A percentile compares a stretch with the other conserved stretches of the same genome.
phyloP scores from a whole-genome alignment of 305 asterid species.

The Andrographis paniculata region DNA sequence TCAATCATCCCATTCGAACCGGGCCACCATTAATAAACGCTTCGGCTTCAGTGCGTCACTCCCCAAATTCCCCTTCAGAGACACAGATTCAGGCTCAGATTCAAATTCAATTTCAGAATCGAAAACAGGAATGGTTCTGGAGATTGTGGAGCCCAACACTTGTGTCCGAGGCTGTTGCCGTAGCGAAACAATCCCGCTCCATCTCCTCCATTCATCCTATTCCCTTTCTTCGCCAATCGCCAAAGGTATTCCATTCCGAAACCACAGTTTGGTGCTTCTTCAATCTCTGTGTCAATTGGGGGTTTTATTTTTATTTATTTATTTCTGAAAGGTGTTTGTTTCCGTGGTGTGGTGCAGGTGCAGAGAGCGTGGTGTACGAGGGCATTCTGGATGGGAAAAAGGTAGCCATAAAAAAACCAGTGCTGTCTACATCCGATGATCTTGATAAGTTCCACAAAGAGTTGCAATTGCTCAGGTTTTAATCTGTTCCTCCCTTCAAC shows the following conservation, averaged over 20 bases:
- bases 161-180: slow-evolving; percentile 90
- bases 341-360: slow-evolving; percentile 50
- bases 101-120: slow-evolving; percentile 3
- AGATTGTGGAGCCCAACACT: slow-evolving; percentile 57
- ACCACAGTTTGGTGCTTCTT: not conserved
- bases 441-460: slow-evolving; percentile 74
- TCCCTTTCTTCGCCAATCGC: slow-evolving; percentile 71
- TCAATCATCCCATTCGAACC: too few relatives aligned
- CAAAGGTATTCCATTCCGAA: slow-evolving; percentile 32
- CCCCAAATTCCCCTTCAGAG: too few relatives aligned
- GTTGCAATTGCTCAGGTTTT: slow-evolving; percentile 69
- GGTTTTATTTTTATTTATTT: not conserved
- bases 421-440: slow-evolving; percentile 69
- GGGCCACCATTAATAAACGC: too few relatives aligned
- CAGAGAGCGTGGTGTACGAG: slow-evolving; percentile 85
- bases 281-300: slow-evolving; percentile 12
- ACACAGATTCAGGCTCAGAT: too few relatives aligned
- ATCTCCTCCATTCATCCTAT: slow-evolving; percentile 54
- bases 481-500: not conserved
- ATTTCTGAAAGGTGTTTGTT: too few relatives aligned
- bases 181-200: slow-evolving; percentile 79
- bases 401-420: slow-evolving; percentile 77
- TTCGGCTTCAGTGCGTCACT: too few relatives aligned
- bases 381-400: slow-evolving; percentile 56
- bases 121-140: slow-evolving; percentile 44